Evolutionary conservation across 495 filamentous ascomycete genomes (phyloP).

Genomic region (Penicillium roqueforti): DNA sequence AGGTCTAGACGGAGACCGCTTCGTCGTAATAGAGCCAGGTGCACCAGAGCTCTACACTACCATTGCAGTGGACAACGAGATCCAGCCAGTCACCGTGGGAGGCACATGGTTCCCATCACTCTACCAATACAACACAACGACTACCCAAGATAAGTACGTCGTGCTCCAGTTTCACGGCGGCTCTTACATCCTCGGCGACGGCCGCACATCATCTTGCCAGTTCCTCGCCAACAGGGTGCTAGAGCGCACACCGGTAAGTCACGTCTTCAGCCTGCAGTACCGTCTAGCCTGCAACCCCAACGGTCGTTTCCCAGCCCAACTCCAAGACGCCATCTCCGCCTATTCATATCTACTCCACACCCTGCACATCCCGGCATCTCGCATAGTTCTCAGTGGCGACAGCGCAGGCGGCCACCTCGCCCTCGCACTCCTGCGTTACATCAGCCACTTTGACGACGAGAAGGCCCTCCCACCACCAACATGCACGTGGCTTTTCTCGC

Average conservation of each 20-base stretch:
- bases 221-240: conserved; percentile 24
- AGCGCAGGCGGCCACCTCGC: conserved; percentile 42
- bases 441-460: conserved; percentile 6
- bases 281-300: conserved; percentile 31
- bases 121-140: conserved; percentile 6
- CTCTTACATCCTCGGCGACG: conserved; percentile 37
- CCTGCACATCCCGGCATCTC: conserved; percentile 23
- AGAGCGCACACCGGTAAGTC: conserved; percentile 18
- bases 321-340: conserved; percentile 44
- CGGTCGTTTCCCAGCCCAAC: conserved; percentile 38
- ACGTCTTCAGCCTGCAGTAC: conserved; percentile 35
- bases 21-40: conserved; percentile 13
- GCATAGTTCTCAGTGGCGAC: conserved; percentile 43
- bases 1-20: conserved; percentile 15
- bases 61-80: conserved; percentile 14
- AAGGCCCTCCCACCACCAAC: conserved; percentile 16
- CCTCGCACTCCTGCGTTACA: conserved; percentile 34
- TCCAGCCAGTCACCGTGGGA: conserved; percentile 27
- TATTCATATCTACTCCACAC: conserved; percentile 35
- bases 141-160: conserved; percentile 16
- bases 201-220: conserved; percentile 14
- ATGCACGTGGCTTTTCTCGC: conserved; percentile 33
- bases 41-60: conserved; percentile 20
- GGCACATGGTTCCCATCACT: conserved; percentile 34
- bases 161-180: conserved; percentile 52